Percentiles rank a stretch among this genome's conserved stretches.
Conservation (phyloP, 306 rosid species). For the Gynostemma pentaphyllum region DNA sequence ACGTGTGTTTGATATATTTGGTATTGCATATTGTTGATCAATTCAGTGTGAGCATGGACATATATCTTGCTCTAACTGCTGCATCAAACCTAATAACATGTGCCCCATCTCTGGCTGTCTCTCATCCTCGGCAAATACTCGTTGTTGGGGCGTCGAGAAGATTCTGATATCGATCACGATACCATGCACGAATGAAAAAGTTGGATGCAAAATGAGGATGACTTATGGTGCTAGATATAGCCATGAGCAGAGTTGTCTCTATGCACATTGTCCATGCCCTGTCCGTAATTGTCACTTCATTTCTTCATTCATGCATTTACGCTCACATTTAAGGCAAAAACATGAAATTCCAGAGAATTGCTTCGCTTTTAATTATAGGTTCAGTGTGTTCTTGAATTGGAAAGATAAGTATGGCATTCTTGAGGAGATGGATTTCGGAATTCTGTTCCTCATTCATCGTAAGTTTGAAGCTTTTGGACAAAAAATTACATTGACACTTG, state of each 20-base stretch:
- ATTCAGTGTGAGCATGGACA: no score
- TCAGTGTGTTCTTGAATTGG: conserved; percentile 12
- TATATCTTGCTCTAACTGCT: conserved; percentile 52
- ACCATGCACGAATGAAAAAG: conserved; percentile 30
- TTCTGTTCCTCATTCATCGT: conserved; percentile 35
- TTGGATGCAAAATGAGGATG: conserved; percentile 41
- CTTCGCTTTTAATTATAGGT: conserved; percentile 21
- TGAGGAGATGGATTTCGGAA: conserved; percentile 26
- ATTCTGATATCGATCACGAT: conserved; percentile 45
- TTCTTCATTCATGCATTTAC: conserved; percentile 36
- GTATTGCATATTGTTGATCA: no score
- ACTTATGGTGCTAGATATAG: conserved; percentile 23
- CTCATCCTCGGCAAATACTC: conserved; percentile 51
- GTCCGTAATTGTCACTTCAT: conserved; percentile 23
- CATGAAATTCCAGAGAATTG: conserved; percentile 23
- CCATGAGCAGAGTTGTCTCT: conserved; percentile 49
- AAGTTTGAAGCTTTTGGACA: conserved; percentile 23
- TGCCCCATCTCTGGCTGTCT: conserved; percentile 53
- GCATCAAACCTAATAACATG: conserved; percentile 30
- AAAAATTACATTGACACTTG: conserved; percentile 22
- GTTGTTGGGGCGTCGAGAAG: conserved; percentile 64
- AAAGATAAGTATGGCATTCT: conserved; percentile 25
- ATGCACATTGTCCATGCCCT: conserved; percentile 48
- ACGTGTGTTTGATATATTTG: neutral
- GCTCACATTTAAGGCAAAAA: conserved; percentile 28